These are phyloP conservation scores for Ogataea chonburiensis DNA, from an alignment of 805 yeast species.

Conservation along the genomic window DNA sequence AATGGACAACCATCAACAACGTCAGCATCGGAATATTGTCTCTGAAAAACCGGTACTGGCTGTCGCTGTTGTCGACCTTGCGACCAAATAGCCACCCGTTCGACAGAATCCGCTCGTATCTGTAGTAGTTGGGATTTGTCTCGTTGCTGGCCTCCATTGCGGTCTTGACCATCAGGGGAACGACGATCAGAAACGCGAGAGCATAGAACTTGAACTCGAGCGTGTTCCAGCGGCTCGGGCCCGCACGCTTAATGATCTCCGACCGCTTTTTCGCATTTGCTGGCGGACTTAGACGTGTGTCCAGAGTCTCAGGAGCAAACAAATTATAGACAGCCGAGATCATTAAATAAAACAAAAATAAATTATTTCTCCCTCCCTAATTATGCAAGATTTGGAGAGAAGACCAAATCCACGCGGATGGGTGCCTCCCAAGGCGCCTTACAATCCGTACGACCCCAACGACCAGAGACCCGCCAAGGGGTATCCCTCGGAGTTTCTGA, in stretches of 20 bases:
- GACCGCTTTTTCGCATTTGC: slow-evolving; percentile 34
- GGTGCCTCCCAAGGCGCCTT: slow-evolving; percentile 80
- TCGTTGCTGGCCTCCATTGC: slow-evolving; percentile 80
- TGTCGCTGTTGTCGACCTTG: slow-evolving; percentile 89
- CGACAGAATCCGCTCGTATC: slow-evolving; percentile 58
- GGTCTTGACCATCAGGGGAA: slow-evolving; percentile 80
- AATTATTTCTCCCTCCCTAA: background rate
- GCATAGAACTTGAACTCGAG: slow-evolving; percentile 71
- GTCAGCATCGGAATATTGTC: slow-evolving; percentile 67
- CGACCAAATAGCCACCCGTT: slow-evolving; percentile 91
- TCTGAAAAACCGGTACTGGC: slow-evolving; percentile 84
- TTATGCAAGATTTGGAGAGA: slow-evolving; percentile 41
- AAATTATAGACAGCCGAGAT: slow-evolving; percentile 28
- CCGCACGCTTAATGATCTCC: slow-evolving; percentile 32
- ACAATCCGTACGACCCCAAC: slow-evolving; percentile 78
- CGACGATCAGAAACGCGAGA: slow-evolving; percentile 59
- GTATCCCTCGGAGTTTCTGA: slow-evolving; percentile 75
- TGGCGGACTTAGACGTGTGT: slow-evolving; percentile 47
- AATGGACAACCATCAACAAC: slow-evolving; percentile 57
- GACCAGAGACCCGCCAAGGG: slow-evolving; percentile 81
- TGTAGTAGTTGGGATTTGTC: slow-evolving; percentile 68
- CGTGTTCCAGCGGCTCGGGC: slow-evolving; percentile 66
- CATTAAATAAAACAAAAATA: slow-evolving; percentile 5
- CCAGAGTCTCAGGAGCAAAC: slow-evolving; percentile 52
- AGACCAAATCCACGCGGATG: slow-evolving; percentile 77